Conservation (phyloP, 768 basidiomycete genomes). For the Galerina marginata region DNA sequence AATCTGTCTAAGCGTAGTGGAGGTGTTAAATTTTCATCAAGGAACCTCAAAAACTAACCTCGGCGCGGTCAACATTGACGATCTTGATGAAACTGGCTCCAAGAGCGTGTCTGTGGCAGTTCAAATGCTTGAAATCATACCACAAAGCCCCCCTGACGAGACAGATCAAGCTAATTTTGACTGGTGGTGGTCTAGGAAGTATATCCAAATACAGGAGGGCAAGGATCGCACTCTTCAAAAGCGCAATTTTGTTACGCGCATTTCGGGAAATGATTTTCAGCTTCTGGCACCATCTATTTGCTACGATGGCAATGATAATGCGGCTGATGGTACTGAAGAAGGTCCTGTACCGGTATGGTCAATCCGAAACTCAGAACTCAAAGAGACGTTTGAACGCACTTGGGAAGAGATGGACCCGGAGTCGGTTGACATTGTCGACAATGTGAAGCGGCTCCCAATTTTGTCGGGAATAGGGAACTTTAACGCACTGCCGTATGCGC, state of each 20-base stretch:
- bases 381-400: no score
- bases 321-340: no score
- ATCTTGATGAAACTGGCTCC: neutral
- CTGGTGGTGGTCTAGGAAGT: conserved; percentile 15
- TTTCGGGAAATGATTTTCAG: conserved; percentile 1
- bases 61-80: neutral
- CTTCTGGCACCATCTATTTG: neutral
- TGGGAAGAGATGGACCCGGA: no score
- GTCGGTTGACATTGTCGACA: no score
- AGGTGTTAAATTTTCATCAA: conserved; percentile 10
- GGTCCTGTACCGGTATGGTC: no score
- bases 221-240: neutral
- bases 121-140: conserved; percentile 6
- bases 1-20: conserved; percentile 14
- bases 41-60: conserved; percentile 6
- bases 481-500: no score
- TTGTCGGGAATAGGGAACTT: no score
- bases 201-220: conserved; percentile 8
- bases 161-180: neutral
- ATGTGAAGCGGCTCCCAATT: no score
- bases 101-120: neutral
- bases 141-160: neutral
- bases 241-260: neutral
- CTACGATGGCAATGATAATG: no score
- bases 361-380: no score